phyloP scores from a whole-genome alignment of 176 grass and related monocot genomes.

The Saccharum spontaneum region DNA sequence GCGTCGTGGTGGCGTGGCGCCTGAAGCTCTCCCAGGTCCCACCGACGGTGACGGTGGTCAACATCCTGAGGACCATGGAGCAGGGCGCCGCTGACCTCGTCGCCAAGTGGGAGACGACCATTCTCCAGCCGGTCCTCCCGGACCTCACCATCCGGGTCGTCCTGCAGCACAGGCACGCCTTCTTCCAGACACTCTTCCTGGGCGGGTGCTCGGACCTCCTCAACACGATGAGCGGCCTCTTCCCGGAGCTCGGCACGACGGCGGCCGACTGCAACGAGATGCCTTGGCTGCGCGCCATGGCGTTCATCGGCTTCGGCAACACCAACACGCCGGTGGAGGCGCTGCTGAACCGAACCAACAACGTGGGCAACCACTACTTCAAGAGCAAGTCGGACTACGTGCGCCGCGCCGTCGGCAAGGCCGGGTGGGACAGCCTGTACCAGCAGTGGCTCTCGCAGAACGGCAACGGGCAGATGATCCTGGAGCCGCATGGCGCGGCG shows the following conservation, averaged over 20 bases:
- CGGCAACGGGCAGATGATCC: constrained; percentile 11
- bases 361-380: neutral
- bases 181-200: constrained; percentile 29
- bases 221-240: neutral
- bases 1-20: constrained; percentile 41
- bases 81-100: constrained; percentile 28
- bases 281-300: constrained; percentile 41
- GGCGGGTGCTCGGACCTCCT: constrained; percentile 20
- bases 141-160: constrained; percentile 31
- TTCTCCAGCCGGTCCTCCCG: neutral
- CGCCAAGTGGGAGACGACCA: constrained; percentile 23
- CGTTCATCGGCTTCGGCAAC: neutral
- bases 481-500: constrained; percentile 36
- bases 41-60: constrained; percentile 11
- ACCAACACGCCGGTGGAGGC: neutral
- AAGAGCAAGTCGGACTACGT: constrained; percentile 49
- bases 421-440: neutral
- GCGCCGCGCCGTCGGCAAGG: neutral
- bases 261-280: constrained; percentile 41
- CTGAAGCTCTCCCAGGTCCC: constrained; percentile 26
- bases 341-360: constrained; percentile 25
- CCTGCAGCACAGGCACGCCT: neutral
- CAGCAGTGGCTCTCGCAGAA: neutral
- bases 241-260: constrained; percentile 41
- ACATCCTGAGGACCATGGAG: neutral